phyloP scores from a whole-genome alignment of 176 grass and related monocot genomes.

The Coix lacrymajobi region DNA sequence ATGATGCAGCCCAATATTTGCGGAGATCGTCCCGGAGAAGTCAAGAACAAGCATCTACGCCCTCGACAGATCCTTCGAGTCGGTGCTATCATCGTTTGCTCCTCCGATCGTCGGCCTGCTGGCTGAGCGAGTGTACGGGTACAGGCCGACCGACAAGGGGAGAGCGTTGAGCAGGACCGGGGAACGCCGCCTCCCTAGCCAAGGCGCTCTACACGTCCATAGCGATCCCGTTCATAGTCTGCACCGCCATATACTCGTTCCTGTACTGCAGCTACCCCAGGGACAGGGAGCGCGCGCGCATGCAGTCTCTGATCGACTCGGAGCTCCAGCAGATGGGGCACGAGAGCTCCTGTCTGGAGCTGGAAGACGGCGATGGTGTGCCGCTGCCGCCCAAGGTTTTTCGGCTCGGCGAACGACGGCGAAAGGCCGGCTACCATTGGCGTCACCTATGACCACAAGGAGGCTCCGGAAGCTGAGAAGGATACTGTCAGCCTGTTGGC shows the following conservation, averaged over 20 bases:
- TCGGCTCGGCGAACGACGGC: not conserved
- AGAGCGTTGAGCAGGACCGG: slow-evolving; percentile 31
- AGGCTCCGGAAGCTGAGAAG: slow-evolving; percentile 31
- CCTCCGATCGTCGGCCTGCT: slow-evolving; percentile 72
- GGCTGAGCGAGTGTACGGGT: slow-evolving; percentile 64
- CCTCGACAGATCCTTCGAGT: slow-evolving; percentile 73
- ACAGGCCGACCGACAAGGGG: slow-evolving; percentile 42
- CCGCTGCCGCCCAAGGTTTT: slow-evolving; percentile 3
- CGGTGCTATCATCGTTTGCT: slow-evolving; percentile 72
- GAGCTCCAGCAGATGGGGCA: slow-evolving; percentile 70
- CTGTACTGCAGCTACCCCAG: slow-evolving; percentile 78
- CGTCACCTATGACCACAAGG: not conserved
- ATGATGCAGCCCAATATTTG: slow-evolving; percentile 83
- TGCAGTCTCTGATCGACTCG: slow-evolving; percentile 61
- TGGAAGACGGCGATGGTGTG: slow-evolving; percentile 25
- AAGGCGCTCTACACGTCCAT: slow-evolving; percentile 86
- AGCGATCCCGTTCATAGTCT: slow-evolving; percentile 54
- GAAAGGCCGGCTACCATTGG: slow-evolving; percentile 34
- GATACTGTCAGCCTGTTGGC: slow-evolving; percentile 44
- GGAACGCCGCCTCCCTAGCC: slow-evolving; percentile 72
- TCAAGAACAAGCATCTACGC: slow-evolving; percentile 90
- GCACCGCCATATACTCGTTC: slow-evolving; percentile 79
- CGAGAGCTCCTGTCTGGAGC: slow-evolving; percentile 1
- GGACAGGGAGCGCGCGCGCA: slow-evolving; percentile 73
- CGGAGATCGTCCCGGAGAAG: slow-evolving; percentile 86